Conservation (phyloP, 2,329 filamentous ascomycete genomes). For the Aspergillus ochraceus region DNA sequence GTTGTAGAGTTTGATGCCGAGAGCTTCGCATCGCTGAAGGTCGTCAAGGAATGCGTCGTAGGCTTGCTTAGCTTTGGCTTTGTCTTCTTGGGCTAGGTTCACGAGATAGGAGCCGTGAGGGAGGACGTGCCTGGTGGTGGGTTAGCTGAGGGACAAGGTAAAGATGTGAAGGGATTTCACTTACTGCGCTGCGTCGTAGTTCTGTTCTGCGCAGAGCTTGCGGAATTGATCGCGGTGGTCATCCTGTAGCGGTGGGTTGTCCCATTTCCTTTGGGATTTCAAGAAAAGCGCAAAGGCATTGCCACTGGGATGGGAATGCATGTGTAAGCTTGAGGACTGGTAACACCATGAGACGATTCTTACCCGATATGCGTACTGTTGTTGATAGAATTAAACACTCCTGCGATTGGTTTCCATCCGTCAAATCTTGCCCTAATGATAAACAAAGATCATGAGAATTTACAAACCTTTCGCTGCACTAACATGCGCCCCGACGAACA, state of each 20-base stretch:
- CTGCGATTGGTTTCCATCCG: slow-evolving; percentile 43
- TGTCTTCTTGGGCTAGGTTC: slow-evolving; percentile 85
- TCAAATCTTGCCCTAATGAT: background rate
- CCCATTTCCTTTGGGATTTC: slow-evolving; percentile 96
- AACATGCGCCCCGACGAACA: slow-evolving; percentile 91
- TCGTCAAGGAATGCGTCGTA: slow-evolving; percentile 87
- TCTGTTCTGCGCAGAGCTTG: slow-evolving; percentile 64
- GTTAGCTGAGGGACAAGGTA: background rate
- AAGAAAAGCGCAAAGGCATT: slow-evolving; percentile 95
- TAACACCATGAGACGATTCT: slow-evolving; percentile 10
- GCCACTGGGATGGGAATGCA: slow-evolving; percentile 51
- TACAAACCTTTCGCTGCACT: slow-evolving; percentile 76
- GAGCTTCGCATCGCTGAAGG: slow-evolving; percentile 75
- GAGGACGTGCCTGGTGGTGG: slow-evolving; percentile 62
- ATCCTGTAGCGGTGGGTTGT: slow-evolving; percentile 71
- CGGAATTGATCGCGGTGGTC: slow-evolving; percentile 70
- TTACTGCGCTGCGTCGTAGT: slow-evolving; percentile 66
- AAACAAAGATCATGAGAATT: background rate
- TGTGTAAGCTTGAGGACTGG: background rate
- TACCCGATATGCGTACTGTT: slow-evolving; percentile 75
- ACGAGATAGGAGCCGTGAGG: slow-evolving; percentile 96
- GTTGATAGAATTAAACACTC: slow-evolving; percentile 81
- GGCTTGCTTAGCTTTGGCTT: slow-evolving; percentile 77
- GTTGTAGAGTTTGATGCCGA: slow-evolving; percentile 93
- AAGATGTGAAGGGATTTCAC: background rate